Base-by-base conservation (phyloP, 2,329 filamentous ascomycete genomes). In the Botrytis squamosa region DNA sequence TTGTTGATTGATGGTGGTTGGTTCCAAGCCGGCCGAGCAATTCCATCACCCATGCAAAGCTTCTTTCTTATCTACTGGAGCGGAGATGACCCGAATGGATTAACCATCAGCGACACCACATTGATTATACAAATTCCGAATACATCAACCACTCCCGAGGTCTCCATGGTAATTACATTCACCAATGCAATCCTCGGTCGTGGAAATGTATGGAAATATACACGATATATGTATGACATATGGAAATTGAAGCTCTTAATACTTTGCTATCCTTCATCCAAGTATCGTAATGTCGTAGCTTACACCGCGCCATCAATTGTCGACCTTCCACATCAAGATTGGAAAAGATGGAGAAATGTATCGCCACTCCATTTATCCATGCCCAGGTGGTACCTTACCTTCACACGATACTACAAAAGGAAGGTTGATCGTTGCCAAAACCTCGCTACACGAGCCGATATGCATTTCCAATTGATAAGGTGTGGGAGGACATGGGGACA, bases 281-380 rank as follows among this genome's bases (percentile, higher is more conserved):
- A 33, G 33, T 33, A 33, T 33, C 33, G 33, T 33, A 33, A 33
- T 33, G 33, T 33, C 33, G 1, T 20, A 57, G n/a, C 36, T 57
- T 69, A 33, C 25, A 55, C 65, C n/a, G 65, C 49, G 42, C 16
- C 25, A 14, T 3, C 60, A 38, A 22, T n/a, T 22, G 40, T 42
- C 18, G 36, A 59, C 66, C 66, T 69, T 69, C 66, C 66, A 69
- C 25, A 57, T 69, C n/a, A 57, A 69, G 66, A 57, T 33, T 16
- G 49, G 18, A 42, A 57, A 33, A 57, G 49, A 69, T 69, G 49
- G 70, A 38, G 60, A 55, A 42, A 25, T 42, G 44, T 22, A n/a
- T 66, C 60, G 46, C 46, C 46, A 66, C 44, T 49, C n/a, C 33
- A 33, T 71, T 66, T 42, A 33, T 66, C n/a, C 46, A 40, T 44